A percentile compares a stretch with the other conserved stretches of the same genome.
These are phyloP conservation scores for Chloris gayana DNA, from an alignment of 176 grass and related monocot genomes.

Conservation along the genomic window DNA sequence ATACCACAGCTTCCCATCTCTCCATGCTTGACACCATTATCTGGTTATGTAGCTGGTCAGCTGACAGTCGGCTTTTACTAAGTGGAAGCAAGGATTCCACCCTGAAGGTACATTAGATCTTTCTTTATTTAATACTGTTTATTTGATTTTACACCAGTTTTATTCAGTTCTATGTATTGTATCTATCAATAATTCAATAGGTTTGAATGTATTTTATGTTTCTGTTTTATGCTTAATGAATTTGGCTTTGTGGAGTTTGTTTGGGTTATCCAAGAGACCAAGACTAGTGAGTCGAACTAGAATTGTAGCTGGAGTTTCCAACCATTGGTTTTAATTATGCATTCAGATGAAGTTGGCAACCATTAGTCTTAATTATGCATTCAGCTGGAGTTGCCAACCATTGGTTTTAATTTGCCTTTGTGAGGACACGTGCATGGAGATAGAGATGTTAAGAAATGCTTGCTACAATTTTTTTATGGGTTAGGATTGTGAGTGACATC, in stretches of 20 bases:
- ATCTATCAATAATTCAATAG: neutral
- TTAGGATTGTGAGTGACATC: neutral
- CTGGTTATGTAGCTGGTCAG: conserved; percentile 75
- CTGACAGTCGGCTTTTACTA: conserved; percentile 92
- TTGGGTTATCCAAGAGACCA: neutral
- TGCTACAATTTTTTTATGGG: neutral
- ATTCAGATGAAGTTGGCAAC: neutral
- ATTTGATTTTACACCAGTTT: neutral
- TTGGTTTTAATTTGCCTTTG: neutral
- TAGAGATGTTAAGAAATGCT: neutral
- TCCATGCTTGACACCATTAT: conserved; percentile 19
- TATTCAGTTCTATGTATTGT: neutral
- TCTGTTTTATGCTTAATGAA: neutral
- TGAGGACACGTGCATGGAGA: neutral
- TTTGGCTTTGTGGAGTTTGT: neutral
- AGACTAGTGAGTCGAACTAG: neutral
- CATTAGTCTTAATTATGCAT: neutral
- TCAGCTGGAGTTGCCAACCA: neutral
- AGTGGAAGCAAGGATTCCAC: conserved; percentile 99
- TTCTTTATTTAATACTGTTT: neutral
- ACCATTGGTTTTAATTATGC: no score
- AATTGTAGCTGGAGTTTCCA: neutral
- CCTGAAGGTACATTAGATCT: conserved; percentile 63
- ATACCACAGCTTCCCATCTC: neutral
- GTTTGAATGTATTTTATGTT: conserved; percentile 11